Evolutionary conservation across 345 rosid genomes (phyloP), one percentile per base, ranked within the genome.

Genomic region (Sonneratia alba): DNA sequence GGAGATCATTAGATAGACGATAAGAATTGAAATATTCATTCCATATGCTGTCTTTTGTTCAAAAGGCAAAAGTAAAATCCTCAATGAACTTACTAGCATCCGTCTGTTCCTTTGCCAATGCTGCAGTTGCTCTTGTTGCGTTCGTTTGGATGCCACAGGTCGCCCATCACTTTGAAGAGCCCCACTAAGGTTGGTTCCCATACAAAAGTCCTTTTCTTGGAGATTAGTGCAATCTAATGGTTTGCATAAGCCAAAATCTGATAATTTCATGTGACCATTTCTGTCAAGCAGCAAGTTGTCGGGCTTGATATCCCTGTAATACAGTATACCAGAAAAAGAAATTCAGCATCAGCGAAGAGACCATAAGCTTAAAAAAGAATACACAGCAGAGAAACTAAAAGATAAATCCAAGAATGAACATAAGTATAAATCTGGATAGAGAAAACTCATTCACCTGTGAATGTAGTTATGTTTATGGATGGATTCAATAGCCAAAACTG

Each of bases 61-160:
- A 4, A 34, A 62, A 27, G 38, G 18, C 37, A 62, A 62, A 15
- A 62, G 66, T 10, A 34, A 32, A 32, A 34, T 62, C 38, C 38
- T 27, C 49, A 67, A 74, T 53, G 14, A 75, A 68, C 85, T 71
- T 81, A 93, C 98, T 73, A 93, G 96, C 87, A 80, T 89, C 81
- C 98, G 87, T 82, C 96, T 85, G 74, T 93, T 93, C 86, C 87
- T 88, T 74, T 91, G 98, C 98, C 98, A 93, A 75, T 91, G 87
- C 66, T 87, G 82, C 75, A 93, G 80, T 79, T 91, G 96, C 79
- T 93, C 98, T 83, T 86, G 92, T 72, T 88, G 98, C 24, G 97
- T 88, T 47, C 91, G 94, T 80, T 81, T 88, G 66, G 91, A 88
- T 64, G 81, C 79, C 36, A 78, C 70, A 78, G 89, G 67, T 43